Conservation (phyloP, 2,329 filamentous ascomycete species). For the Microcyclosporella mali region DNA sequence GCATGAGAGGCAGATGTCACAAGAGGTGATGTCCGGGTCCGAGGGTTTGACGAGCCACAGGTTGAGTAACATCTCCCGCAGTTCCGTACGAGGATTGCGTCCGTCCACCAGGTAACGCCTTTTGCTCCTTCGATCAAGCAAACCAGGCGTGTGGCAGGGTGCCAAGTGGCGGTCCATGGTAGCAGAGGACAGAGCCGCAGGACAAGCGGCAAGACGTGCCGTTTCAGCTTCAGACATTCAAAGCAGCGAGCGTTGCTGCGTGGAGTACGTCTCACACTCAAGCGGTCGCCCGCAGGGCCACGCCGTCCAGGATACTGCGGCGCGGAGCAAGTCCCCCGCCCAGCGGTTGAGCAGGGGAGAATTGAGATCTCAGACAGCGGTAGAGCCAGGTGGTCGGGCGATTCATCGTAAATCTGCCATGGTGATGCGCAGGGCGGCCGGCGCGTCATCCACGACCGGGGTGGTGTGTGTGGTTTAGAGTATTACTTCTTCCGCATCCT, state of each 20-base stretch:
- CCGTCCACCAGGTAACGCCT: no score
- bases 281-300: neutral
- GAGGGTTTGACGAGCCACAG: no score
- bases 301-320: no score
- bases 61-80: no score
- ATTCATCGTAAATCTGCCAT: conserved; percentile 3
- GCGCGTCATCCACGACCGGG: no score
- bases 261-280: neutral
- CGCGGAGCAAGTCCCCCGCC: conserved; percentile 2
- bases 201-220: conserved; percentile 3
- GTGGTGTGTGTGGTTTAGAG: neutral
- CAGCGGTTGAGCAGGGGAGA: neutral
- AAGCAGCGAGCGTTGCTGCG: conserved; percentile 11
- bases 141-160: conserved; percentile 8
- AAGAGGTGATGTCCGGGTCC: no score
- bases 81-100: no score
- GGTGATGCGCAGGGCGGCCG: no score
- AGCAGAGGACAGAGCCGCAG: conserved; percentile 3
- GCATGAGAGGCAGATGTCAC: no score
- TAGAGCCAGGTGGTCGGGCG: conserved; percentile 15
- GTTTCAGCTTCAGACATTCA: conserved; percentile 11
- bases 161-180: conserved; percentile 7
- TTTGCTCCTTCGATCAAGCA: conserved; percentile 5
- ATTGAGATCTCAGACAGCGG: conserved; percentile 6
- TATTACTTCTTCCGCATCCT: neutral